Base-by-base conservation (phyloP, 2,329 filamentous ascomycete species). In the Ceratocystis alfenasii region DNA sequence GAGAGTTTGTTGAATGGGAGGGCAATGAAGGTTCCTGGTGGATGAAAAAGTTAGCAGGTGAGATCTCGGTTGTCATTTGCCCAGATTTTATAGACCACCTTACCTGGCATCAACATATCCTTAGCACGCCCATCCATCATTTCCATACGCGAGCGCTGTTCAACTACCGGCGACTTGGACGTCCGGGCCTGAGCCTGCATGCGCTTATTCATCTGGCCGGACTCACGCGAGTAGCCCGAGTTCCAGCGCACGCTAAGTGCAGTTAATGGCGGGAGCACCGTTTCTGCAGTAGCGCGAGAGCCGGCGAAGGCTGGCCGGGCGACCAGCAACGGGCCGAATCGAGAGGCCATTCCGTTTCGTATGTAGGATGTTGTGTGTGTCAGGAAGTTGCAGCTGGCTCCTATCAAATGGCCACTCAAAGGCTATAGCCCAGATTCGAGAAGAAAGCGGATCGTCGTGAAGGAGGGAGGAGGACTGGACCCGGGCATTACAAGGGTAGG, bases 1-100 rank as follows among this genome's bases (percentile, higher is more conserved):
- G 59, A 8, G 55, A 68, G 57, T 12, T 62, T n/a, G 28, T 48
- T 57, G 50, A 63, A 53, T 1, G 77, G 76, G 8, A 80, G 73
- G 17, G 78, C 68, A 59, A 82, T 72, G 65, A 82, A 79, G n/a
- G 79, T 81, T 69, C 76, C 80, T 81, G 66, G 15, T 61, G n/a
- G 41, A 15, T 15, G 15, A 20, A 36, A 25, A 1, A 4, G n/a
- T 15, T 5, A 36, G 25, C 22, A 20, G 22, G 36, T 1, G 45
- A 28, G 28, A 17, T 10, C 10, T 25, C 7, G 15, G 33, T 20
- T 17, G 36, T 25, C 44, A 36, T 57, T 57, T 6, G 12, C 36
- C n/a, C 6, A 22, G 6, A 28, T 3, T 25, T 50, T 20, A 5
- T 12, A 50, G n/a, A 22, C 10, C 10, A 36, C 55, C 57, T 28